Evolutionary conservation across 2,329 filamentous ascomycete species (phyloP), one percentile per base, ranked within the genome.

Genomic region (Alternaria novae-zelandiae): DNA sequence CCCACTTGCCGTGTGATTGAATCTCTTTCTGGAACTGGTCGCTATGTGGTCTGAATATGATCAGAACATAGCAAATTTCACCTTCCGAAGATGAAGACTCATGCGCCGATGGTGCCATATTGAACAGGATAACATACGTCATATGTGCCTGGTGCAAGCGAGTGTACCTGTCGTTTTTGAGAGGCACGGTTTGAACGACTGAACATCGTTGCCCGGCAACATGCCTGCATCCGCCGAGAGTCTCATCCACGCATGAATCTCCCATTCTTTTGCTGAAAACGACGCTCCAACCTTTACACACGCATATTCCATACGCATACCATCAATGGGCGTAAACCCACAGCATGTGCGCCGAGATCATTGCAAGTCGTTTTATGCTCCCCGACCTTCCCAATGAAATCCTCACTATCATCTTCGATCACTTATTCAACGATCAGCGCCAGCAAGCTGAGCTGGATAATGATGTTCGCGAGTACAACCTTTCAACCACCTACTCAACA

Each of bases 281-380:
- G 2, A 1, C 4, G 0, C 0, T 1, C 32, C 8, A 41, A 41
- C 32, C 32, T n/a, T 41, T n/a, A n/a, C 2, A 41, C 32, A 1
- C 32, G 15, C 32, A 41, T n/a, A 41, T 41, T 41, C 3, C 32
- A 41, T 36, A 6, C 32, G 32, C 15, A 15, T 36, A n/a, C 32
- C 2, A 41, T n/a, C 15, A n/a, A 0, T 41, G 32, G 2, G 15
- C 2, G 15, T 41, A 0, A 17, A n/a, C 1, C 32, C 2, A 41
- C 36, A 41, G n/a, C 36, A 41, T 41, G n/a, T 41, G 2, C n/a
- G 1, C 36, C 36, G 36, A 41, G n/a, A 0, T 1, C 36, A 41
- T 41, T 41, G 36, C 9, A 41, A 17, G 36, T 41, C 36, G 1
- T 30, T 6, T 5, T 26, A 12, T 15, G 36, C 36, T 41, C 3